These are phyloP conservation scores for Chaetothyriales sp. DNA, from an alignment of 2,329 filamentous ascomycete genomes.

Conservation along the genomic window DNA sequence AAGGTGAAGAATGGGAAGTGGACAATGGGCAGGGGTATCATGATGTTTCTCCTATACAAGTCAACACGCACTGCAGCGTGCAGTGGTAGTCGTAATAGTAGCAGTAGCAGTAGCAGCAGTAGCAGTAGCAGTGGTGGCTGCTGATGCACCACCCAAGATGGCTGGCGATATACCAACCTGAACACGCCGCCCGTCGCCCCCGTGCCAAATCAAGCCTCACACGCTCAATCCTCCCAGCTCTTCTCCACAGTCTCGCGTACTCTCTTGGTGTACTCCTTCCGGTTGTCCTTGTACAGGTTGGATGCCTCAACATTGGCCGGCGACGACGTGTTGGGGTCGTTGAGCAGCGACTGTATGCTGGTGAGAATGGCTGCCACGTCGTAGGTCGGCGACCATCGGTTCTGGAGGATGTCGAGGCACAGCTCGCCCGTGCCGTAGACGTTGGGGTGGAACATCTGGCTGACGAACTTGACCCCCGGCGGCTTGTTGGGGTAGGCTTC, in stretches of 20 bases:
- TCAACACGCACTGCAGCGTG: not conserved
- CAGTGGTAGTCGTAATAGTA: not conserved
- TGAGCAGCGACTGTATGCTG: slow-evolving; percentile 92
- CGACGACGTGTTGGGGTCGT: slow-evolving; percentile 96
- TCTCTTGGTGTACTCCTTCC: slow-evolving; percentile 88
- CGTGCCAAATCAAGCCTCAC: not conserved
- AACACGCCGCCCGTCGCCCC: not conserved
- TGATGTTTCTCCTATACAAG: not conserved
- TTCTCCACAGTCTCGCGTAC: slow-evolving; percentile 96
- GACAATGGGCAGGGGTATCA: not conserved
- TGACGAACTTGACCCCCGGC: slow-evolving; percentile 95
- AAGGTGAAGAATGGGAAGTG: not conserved
- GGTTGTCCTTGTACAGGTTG: slow-evolving; percentile 96
- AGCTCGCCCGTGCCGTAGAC: slow-evolving; percentile 95
- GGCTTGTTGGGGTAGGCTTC: slow-evolving; percentile 99
- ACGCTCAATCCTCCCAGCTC: slow-evolving; percentile 78
- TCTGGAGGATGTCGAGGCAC: slow-evolving; percentile 92
- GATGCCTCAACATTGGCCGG: slow-evolving; percentile 96
- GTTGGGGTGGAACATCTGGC: slow-evolving; percentile 98
- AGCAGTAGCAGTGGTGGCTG: not conserved
- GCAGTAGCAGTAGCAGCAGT: no score
- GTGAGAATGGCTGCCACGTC: slow-evolving; percentile 95
- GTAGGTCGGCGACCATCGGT: slow-evolving; percentile 96
- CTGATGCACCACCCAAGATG: not conserved
- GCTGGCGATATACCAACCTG: not conserved